Conservation (phyloP, 306 rosid genomes). For the Castanopsis chinensis region DNA sequence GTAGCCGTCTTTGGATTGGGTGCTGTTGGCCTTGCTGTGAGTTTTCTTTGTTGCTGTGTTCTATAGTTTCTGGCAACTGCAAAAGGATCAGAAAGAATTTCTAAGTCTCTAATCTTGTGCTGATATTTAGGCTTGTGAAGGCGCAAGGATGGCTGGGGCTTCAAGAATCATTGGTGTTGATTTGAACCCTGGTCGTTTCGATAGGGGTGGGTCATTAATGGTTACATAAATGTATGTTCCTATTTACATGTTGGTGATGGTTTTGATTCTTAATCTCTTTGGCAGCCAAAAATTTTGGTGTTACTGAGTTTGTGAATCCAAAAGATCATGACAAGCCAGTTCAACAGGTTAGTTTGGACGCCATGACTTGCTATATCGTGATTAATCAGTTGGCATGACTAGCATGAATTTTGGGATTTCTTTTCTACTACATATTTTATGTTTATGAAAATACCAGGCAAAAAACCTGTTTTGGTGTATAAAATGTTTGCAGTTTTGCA, state of each 20-base stretch:
- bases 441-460: too few species aligned
- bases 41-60: constrained; percentile 5
- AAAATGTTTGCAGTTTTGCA: too few species aligned
- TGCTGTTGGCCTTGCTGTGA: constrained; percentile 90
- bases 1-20: constrained; percentile 87
- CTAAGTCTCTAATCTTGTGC: neutral
- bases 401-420: neutral
- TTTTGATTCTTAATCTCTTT: constrained; percentile 1
- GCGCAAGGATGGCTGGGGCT: constrained; percentile 86
- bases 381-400: neutral
- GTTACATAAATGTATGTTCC: neutral
- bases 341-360: constrained; percentile 49
- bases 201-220: constrained; percentile 43
- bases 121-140: constrained; percentile 68
- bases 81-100: neutral
- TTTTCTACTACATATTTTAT: too few species aligned
- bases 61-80: neutral
- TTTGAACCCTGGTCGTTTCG: constrained; percentile 64
- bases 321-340: constrained; percentile 83
- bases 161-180: constrained; percentile 82
- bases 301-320: constrained; percentile 85
- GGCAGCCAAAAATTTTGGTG: constrained; percentile 85
- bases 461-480: too few species aligned
- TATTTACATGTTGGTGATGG: neutral
- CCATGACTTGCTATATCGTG: neutral